Evolutionary conservation across 148 eudicot species (phyloP).

Genomic region (Spergularia marina): DNA sequence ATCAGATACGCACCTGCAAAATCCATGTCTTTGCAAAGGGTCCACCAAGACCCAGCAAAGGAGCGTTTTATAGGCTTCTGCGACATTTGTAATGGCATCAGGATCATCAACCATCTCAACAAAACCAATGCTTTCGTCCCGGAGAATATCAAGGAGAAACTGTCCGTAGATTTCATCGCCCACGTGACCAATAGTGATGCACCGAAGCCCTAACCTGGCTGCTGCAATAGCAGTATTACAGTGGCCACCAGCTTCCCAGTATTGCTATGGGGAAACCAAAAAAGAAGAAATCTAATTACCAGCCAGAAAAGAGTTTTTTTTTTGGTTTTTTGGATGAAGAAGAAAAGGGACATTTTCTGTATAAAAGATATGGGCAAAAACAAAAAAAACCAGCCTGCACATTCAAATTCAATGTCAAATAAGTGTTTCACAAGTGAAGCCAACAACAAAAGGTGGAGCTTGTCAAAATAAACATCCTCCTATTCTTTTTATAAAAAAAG

Average conservation of each 20-base stretch:
- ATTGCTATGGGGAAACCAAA: conserved; percentile 44
- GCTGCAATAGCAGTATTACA: conserved; percentile 96
- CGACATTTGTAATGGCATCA: conserved; percentile 29
- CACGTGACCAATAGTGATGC: conserved; percentile 78
- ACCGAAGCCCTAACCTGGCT: conserved; percentile 81
- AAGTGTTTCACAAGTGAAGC: too few species aligned
- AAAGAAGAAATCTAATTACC: neutral
- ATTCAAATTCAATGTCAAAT: too few species aligned
- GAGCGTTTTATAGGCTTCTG: conserved; percentile 64
- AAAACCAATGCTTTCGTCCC: conserved; percentile 63
- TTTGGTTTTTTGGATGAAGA: too few species aligned
- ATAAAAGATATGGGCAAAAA: too few species aligned
- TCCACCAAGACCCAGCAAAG: conserved; percentile 98
- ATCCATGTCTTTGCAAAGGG: conserved; percentile 85
- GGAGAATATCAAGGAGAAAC: conserved; percentile 77
- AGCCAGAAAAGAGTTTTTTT: neutral
- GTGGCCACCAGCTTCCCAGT: conserved; percentile 99
- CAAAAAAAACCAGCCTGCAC: too few species aligned
- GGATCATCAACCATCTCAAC: conserved; percentile 64
- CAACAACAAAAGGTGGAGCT: too few species aligned
- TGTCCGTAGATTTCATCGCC: conserved; percentile 81
- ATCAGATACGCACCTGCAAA: conserved; percentile 64
- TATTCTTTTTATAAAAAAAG: too few species aligned
- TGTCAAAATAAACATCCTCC: too few species aligned
- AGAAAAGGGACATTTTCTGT: too few species aligned